Conservation (phyloP, 2,329 filamentous ascomycete species). For the Pestalotiopsis fici region DNA sequence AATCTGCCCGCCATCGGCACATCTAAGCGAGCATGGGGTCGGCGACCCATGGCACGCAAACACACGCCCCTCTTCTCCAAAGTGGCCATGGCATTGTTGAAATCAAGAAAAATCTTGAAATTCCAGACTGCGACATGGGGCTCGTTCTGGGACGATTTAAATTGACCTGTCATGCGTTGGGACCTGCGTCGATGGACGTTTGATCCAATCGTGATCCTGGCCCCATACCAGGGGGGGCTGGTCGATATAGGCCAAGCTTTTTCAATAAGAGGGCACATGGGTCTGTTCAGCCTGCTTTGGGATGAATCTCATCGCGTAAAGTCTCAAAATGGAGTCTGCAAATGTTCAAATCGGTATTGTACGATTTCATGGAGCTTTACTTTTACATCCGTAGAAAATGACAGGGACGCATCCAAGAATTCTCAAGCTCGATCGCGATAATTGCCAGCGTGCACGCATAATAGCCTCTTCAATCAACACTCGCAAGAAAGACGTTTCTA, state of each 20-base stretch:
- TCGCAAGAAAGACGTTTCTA: too few species aligned
- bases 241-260: slow-evolving; percentile 2
- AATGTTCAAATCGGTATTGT: too few species aligned
- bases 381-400: too few species aligned
- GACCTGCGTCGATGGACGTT: slow-evolving; percentile 1
- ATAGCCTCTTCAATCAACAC: too few species aligned
- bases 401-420: too few species aligned
- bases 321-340: too few species aligned
- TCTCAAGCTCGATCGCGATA: too few species aligned
- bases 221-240: not conserved
- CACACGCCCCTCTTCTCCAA: not conserved
- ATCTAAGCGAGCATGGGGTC: not conserved
- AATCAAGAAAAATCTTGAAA: not conserved
- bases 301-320: too few species aligned
- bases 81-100: not conserved
- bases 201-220: slow-evolving; percentile 1
- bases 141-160: not conserved
- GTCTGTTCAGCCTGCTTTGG: not conserved
- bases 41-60: not conserved
- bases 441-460: too few species aligned
- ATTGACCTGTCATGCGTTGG: slow-evolving; percentile 1
- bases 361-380: too few species aligned
- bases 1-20: not conserved
- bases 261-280: not conserved
- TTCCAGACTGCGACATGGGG: not conserved